Base-by-base conservation (phyloP, 2,329 filamentous ascomycete genomes). In the Chaetomium sp. region DNA sequence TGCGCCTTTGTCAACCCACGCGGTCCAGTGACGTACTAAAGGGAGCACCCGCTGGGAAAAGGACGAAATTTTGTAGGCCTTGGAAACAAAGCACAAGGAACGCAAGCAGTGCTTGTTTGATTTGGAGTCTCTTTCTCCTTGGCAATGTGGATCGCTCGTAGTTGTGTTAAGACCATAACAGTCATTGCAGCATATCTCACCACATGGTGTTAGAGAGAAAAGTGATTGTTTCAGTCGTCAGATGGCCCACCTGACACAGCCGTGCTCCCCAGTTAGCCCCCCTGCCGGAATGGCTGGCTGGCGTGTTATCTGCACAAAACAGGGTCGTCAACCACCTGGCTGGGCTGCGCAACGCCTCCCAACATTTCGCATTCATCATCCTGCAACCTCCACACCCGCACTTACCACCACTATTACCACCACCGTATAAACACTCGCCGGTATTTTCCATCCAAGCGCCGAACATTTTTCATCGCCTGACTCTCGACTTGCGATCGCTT, bases 291-390 rank as follows among this genome's bases (percentile, higher is more conserved):
- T 34, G 55, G 60, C 61, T 57, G 59, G 58, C 58, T 64, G 61
- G 54, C 56, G 59, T 61, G 58, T 61, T 56, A 56, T 58, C 58
- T 59, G 52, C 55, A 54, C 57, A 63, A 62, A 63, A 58, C 62
- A 58, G 61, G 63, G 61, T 57, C 60, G 59, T 55, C 59, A 54
- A 52, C 27, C 38, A 6, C 52, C 56, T 27, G 3, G 19, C 19
- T 27, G 19, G 19, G 19, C 19, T 55, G 54, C 59, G 51, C 56
- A 61, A 56, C 59, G 57, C 55, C 52, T 53, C 50, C 53, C 52
- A 52, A 54, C 58, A 55, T 52, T 27, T 27, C 19, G 19, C 59
- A 56, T 58, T 41, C 42, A 50, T 54, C 63, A 55, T 56, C 59
- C 57, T 54, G 55, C 45, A 56, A 61, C 51, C 58, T 60, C 52